Evolutionary conservation across 306 rosid genomes (phyloP).

Genomic region (Quercus alba): DNA sequence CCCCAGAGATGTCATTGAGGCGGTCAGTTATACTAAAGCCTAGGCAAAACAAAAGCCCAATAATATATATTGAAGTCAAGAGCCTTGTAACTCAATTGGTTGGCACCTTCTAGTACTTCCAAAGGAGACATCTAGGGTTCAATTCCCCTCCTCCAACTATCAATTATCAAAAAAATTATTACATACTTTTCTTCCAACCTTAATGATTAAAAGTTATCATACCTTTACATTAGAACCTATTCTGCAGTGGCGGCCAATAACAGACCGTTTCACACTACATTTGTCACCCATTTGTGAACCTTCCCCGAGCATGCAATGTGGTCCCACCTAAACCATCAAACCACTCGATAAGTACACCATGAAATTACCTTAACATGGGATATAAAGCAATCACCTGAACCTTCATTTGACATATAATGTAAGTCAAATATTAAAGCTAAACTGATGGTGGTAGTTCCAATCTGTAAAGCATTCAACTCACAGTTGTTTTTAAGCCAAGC

Average conservation of each 20-base stretch:
- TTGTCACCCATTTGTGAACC: constrained; percentile 97
- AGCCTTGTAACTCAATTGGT: too few species aligned
- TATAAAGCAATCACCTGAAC: constrained; percentile 12
- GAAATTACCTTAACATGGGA: constrained; percentile 17
- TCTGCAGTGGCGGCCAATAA: constrained; percentile 97
- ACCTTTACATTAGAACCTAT: constrained; percentile 98
- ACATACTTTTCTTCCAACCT: constrained; percentile 10
- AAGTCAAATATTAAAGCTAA: background rate
- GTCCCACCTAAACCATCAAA: constrained; percentile 72
- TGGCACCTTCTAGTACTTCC: too few species aligned
- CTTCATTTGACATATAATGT: constrained; percentile 9
- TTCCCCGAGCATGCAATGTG: constrained; percentile 98
- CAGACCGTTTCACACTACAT: constrained; percentile 95
- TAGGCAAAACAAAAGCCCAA: constrained; percentile 2
- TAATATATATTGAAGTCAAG: background rate
- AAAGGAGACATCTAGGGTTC: too few species aligned
- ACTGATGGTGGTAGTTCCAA: background rate
- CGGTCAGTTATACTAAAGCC: background rate
- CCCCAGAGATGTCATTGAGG: background rate
- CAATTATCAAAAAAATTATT: too few species aligned
- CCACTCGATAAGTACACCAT: constrained; percentile 20
- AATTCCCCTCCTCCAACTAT: too few species aligned
- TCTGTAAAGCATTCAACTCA: constrained; percentile 35
- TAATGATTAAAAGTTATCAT: constrained; percentile 20
- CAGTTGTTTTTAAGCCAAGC: constrained; percentile 91